phyloP scores from a whole-genome alignment of 495 filamentous ascomycete genomes.

The Penicillium chermesinum region DNA sequence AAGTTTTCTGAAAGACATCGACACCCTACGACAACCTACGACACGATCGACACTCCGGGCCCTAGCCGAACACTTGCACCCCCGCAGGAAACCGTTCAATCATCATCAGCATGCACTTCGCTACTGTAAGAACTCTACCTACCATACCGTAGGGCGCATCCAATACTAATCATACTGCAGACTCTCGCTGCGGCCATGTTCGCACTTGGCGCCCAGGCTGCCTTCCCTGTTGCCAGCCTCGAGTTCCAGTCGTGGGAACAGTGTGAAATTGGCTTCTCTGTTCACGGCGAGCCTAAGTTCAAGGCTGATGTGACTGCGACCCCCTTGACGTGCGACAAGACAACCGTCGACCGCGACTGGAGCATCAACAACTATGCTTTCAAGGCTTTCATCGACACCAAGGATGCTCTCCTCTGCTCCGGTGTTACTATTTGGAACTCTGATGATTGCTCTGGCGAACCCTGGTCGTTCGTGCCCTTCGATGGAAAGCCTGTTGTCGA shows the following conservation, averaged over 20 bases:
- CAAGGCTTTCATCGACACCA: constrained; percentile 17
- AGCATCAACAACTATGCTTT: constrained; percentile 23
- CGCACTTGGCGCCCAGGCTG: constrained; percentile 16
- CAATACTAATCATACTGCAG: constrained; percentile 6
- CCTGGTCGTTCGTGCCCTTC: constrained; percentile 17
- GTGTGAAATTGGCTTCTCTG: constrained; percentile 16
- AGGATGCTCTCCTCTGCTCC: constrained; percentile 17
- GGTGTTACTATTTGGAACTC: constrained; percentile 23
- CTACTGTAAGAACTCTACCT: constrained; percentile 11
- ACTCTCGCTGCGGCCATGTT: constrained; percentile 19
- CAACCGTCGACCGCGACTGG: constrained; percentile 23
- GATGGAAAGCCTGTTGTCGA: constrained; percentile 11
- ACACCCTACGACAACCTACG: constrained; percentile 1
- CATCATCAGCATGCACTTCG: constrained; percentile 2
- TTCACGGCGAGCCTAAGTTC: constrained; percentile 14
- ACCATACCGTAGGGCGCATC: constrained; percentile 6
- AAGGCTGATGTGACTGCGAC: constrained; percentile 10
- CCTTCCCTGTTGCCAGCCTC: constrained; percentile 18
- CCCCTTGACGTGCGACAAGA: constrained; percentile 22
- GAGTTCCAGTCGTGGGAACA: constrained; percentile 23
- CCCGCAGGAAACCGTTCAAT: background rate
- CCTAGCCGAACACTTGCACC: background rate
- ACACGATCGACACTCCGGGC: background rate
- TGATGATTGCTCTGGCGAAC: constrained; percentile 19
- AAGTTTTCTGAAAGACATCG: background rate